Conservation (phyloP, 1,284 basidiomycete genomes). For the Cryptococcus neoformans region DNA sequence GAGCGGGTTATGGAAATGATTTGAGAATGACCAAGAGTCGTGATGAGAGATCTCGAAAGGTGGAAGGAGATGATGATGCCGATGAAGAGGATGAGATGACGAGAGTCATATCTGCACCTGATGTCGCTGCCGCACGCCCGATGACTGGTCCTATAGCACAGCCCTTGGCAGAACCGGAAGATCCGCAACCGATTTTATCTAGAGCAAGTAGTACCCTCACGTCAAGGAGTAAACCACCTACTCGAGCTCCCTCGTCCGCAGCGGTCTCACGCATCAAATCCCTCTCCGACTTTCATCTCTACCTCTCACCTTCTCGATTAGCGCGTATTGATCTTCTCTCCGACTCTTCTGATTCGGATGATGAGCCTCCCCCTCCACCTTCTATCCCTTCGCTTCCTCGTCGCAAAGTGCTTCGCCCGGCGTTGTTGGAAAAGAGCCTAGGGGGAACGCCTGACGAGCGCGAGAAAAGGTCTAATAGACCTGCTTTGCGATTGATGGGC, state of each 20-base stretch:
- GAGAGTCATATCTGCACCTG: not conserved
- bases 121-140: not conserved
- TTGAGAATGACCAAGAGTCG: slow-evolving; percentile 16
- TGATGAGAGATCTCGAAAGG: not conserved
- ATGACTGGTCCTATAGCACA: not conserved
- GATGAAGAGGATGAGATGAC: not conserved
- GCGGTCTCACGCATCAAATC: slow-evolving; percentile 38
- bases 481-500: slow-evolving; percentile 17
- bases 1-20: slow-evolving; percentile 4
- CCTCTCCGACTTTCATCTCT: slow-evolving; percentile 46
- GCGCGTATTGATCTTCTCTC: slow-evolving; percentile 40
- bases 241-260: too few species aligned
- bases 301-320: slow-evolving; percentile 46
- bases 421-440: slow-evolving; percentile 15
- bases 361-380: not conserved
- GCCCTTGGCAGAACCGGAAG: not conserved
- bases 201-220: not conserved
- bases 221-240: not conserved
- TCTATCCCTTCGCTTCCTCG: not conserved
- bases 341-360: slow-evolving; percentile 24
- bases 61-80: not conserved
- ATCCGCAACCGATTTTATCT: too few species aligned
- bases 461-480: slow-evolving; percentile 8
- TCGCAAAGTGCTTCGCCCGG: slow-evolving; percentile 22
- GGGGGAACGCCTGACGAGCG: not conserved